Evolutionary conservation across 1,284 basidiomycete species (phyloP), one percentile per base, ranked within the genome.

Genomic region (Lignosus rhinocerotis): DNA sequence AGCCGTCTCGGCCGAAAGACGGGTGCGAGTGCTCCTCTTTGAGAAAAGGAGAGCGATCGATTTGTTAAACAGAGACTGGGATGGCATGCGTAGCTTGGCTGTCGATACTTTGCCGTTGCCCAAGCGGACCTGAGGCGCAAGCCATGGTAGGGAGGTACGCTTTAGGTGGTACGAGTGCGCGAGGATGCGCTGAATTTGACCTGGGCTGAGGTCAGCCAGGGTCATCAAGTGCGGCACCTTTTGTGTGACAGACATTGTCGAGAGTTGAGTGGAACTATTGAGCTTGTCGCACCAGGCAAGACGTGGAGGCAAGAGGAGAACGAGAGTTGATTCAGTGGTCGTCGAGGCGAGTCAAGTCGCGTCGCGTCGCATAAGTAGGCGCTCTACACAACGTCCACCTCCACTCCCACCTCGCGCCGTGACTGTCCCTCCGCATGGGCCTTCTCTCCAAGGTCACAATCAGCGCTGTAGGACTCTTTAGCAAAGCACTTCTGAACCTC

Each of bases 21-120:
- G 86, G 0, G 97, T 99, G 46, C 97, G 84, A 0, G 96, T 98
- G 69, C 90, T 93, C 43, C 96, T 86, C 73, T 99, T 99, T 19
- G 86, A 90, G 73, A 99, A 99, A 45, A 98, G 75, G 58, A 99
- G 76, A 0, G 95, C 96, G 59, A 98, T 83, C 0, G 91, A 86
- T 73, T 95, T 94, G 71, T 84, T 84, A 64, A 84, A 83, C 5
- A 97, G 79, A 2, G 86, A 85, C 70, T 90, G 86, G 0, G 86
- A 81, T 4, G 88, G 88, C 67, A 87, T 77, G 12, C 79, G 80
- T 50, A 88, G 69, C 48, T 74, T 73, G 10, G 66, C 51, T 17
- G 70, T 70, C 53, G 72, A 70, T 39, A 74, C 70, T 70, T 38
- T 65, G 49, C 21, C 73, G 72, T 53, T 77, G 72, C 44, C 33